Conservation (phyloP, 2,329 filamentous ascomycete genomes). For the Colletotrichum lupini region DNA sequence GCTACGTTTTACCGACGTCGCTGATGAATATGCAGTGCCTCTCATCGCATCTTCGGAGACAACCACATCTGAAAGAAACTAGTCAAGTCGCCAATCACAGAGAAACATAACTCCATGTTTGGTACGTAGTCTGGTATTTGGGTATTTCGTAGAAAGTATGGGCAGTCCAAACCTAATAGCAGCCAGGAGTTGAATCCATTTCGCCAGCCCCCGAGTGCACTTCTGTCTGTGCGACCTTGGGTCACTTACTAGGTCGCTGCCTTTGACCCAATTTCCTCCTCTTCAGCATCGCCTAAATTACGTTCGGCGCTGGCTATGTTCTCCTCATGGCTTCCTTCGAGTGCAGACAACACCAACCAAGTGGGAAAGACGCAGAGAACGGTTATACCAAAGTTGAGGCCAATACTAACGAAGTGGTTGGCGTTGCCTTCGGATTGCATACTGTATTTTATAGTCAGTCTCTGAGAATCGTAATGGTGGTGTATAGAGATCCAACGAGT, state of each 20-base stretch:
- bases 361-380: slow-evolving; percentile 9
- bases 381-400: slow-evolving; percentile 19
- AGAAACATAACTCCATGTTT: not conserved
- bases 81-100: no score
- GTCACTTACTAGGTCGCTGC: not conserved
- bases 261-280: not conserved
- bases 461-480: not conserved
- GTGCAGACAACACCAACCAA: slow-evolving; percentile 10
- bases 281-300: not conserved
- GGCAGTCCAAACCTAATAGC: not conserved
- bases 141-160: not conserved
- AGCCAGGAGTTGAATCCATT: not conserved
- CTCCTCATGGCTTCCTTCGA: slow-evolving; percentile 12
- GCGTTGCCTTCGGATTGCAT: slow-evolving; percentile 26
- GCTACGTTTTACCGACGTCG: not conserved
- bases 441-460: not conserved
- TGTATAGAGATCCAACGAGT: not conserved
- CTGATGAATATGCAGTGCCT: not conserved
- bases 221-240: not conserved
- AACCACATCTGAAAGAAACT: no score
- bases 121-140: not conserved
- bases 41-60: no score
- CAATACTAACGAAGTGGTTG: slow-evolving; percentile 22
- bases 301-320: not conserved
- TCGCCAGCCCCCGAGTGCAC: no score